Base-by-base conservation (phyloP, 208 protist genomes). In the Angomonas deanei region DNA sequence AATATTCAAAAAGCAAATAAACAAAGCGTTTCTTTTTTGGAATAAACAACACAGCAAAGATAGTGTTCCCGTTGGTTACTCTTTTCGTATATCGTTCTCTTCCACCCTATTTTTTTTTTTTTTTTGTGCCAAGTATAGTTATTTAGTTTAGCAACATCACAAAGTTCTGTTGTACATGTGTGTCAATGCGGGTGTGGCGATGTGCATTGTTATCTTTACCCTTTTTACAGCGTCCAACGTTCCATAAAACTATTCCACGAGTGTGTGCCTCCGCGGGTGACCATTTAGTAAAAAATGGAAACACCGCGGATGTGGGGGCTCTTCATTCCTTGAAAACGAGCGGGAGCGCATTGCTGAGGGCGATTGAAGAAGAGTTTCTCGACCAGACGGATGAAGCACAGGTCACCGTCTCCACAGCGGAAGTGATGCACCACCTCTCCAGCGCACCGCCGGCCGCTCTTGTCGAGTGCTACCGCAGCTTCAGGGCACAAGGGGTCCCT, bases 91-190 rank as follows among this genome's bases (percentile, higher is more conserved):
- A 17, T 30, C 17, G 11, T 36, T 59, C 30, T 59, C 53, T 36
- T 59, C 8, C 4, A 5, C 28, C 31, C 17, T 59, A 11, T 59
- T 36, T 59, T 59, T 11, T 59, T 59, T 36, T 59, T 59, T 24
- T 36, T 36, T 30, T 42, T 42, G 8, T 42, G 15, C 36, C 36
- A n/a, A n/a, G 8, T 42, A 42, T 15, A n/a, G 36, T 42, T n/a
- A n/a, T n/a, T n/a, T n/a, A n/a, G n/a, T n/a, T n/a, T n/a, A n/a
- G n/a, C n/a, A n/a, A n/a, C n/a, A n/a, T n/a, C n/a, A n/a, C n/a
- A n/a, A n/a, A n/a, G n/a, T n/a, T n/a, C n/a, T n/a, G n/a, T n/a
- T n/a, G n/a, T n/a, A n/a, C n/a, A n/a, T n/a, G n/a, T n/a, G n/a
- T n/a, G n/a, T n/a, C n/a, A n/a, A n/a, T n/a, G n/a, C n/a, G n/a